These are phyloP conservation scores for Sclerotinia trifoliorum DNA, from an alignment of 2,329 filamentous ascomycete species.

Conservation along the genomic window DNA sequence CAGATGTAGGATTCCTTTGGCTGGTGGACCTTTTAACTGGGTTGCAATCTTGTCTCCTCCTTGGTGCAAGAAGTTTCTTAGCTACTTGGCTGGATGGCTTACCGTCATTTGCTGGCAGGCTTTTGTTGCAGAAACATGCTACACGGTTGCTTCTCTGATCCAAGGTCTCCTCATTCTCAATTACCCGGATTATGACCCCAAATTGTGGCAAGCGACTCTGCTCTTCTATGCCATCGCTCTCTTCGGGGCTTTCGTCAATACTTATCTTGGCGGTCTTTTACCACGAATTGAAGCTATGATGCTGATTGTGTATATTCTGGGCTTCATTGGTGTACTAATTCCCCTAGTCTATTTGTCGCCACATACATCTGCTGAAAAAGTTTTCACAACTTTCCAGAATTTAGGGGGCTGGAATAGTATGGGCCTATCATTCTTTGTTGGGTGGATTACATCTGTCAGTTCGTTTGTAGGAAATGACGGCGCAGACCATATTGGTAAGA, in stretches of 20 bases:
- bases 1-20: slow-evolving; percentile 28
- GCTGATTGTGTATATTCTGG: slow-evolving; percentile 20
- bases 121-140: slow-evolving; percentile 8
- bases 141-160: neutral
- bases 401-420: slow-evolving; percentile 19
- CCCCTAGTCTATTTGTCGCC: slow-evolving; percentile 19
- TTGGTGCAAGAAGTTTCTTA: slow-evolving; percentile 22
- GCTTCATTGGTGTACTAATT: slow-evolving; percentile 21
- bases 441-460: neutral
- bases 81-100: slow-evolving; percentile 25
- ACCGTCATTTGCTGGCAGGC: slow-evolving; percentile 18
- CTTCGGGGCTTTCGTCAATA: slow-evolving; percentile 23
- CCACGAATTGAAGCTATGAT: slow-evolving; percentile 19
- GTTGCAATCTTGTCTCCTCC: slow-evolving; percentile 23
- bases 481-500: slow-evolving; percentile 13
- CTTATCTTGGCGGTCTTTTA: slow-evolving; percentile 12
- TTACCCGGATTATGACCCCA: slow-evolving; percentile 6
- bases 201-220: slow-evolving; percentile 16
- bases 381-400: slow-evolving; percentile 23
- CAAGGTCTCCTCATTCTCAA: slow-evolving; percentile 16
- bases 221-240: slow-evolving; percentile 13
- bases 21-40: slow-evolving; percentile 25
- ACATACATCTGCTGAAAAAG: slow-evolving; percentile 25
- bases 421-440: slow-evolving; percentile 22
- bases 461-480: slow-evolving; percentile 15